Base-by-base conservation (phyloP, 177 flowering plant species). In the Vitis hybrid region DNA sequence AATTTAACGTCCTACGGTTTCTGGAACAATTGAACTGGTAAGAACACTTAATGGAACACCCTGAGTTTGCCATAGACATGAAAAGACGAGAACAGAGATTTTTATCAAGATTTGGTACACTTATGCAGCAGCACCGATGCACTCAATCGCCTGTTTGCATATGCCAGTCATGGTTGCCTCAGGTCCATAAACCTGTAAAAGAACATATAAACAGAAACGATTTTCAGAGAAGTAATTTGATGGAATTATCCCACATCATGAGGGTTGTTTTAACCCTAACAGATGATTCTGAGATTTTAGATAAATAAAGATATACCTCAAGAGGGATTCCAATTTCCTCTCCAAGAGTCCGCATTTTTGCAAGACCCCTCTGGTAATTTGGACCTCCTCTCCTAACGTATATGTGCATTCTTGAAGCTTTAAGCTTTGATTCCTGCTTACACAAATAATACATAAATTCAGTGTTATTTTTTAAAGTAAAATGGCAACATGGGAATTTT, bases 361-460 rank as follows among this genome's bases (percentile, higher is more conserved):
- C 90, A 14, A 90, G 92, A 66, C 95, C 95, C 69, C 61, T 84
- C 79, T 90, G 89, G 82, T 90, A 90, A 74, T 90, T 90, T 14
- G 95, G 95, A 69, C 95, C 95, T 55, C 95, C 93, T 87, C 95
- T 86, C 74, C 95, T 82, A 60, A 90, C 95, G 69, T 82, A 90
- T 46, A 90, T 71, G 62, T 75, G 74, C 93, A 90, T 88, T 71
- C 81, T 78, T 14, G 96, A 90, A 17, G 90, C 93, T 79, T 91
- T 91, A 70, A 91, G 91, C 81, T 86, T 91, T 56, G 90, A 67
- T 71, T 89, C 96, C 93, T 91, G 79, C 67, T 3, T 58, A 27
- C 13, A 56, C 10, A 66, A 66, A 41, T 3, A 27, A 2, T 46
- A 6, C 54, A 12, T 9, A 54, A 30, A n/a, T 14, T 70, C 53